Evolutionary conservation across 129 eudicot species (phyloP).

Genomic region (Smallanthus sonchifolius): DNA sequence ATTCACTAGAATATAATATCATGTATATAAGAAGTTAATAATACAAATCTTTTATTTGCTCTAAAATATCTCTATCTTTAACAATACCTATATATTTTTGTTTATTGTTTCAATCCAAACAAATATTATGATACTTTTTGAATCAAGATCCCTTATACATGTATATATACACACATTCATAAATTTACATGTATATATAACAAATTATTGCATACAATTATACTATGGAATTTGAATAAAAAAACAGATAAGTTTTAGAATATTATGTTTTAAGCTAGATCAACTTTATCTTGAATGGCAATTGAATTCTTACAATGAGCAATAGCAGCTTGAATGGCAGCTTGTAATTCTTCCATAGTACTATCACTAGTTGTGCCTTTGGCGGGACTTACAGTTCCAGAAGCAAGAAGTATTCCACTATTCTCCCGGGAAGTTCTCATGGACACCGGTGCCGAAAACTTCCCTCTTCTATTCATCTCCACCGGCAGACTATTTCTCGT

Average conservation of each 20-base stretch:
- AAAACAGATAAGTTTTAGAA: not conserved
- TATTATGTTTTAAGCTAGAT: slow-evolving; percentile 16
- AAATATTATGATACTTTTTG: not conserved
- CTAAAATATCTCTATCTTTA: slow-evolving; percentile 26
- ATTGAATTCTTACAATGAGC: slow-evolving; percentile 17
- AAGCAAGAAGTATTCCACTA: slow-evolving; percentile 59
- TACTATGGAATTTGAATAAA: too few species aligned
- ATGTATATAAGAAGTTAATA: not conserved
- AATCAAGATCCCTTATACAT: slow-evolving; percentile 2
- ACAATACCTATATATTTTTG: slow-evolving; percentile 14
- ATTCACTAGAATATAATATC: slow-evolving; percentile 10
- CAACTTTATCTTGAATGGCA: slow-evolving; percentile 43
- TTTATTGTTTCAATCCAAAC: slow-evolving; percentile 9
- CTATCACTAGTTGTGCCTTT: slow-evolving; percentile 52
- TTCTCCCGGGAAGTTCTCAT: slow-evolving; percentile 72
- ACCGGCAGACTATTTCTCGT: slow-evolving; percentile 26
- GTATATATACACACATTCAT: not conserved
- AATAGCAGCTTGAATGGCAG: slow-evolving; percentile 40
- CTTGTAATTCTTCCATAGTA: slow-evolving; percentile 85
- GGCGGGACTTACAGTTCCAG: slow-evolving; percentile 28
- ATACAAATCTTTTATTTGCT: not conserved
- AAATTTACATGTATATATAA: not conserved
- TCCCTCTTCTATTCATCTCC: slow-evolving; percentile 48
- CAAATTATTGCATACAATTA: slow-evolving; percentile 6
- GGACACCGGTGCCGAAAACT: slow-evolving; percentile 73